These are phyloP conservation scores for Chaetomiaceae sp. DNA, from an alignment of 2,329 filamentous ascomycete genomes.

Conservation along the genomic window DNA sequence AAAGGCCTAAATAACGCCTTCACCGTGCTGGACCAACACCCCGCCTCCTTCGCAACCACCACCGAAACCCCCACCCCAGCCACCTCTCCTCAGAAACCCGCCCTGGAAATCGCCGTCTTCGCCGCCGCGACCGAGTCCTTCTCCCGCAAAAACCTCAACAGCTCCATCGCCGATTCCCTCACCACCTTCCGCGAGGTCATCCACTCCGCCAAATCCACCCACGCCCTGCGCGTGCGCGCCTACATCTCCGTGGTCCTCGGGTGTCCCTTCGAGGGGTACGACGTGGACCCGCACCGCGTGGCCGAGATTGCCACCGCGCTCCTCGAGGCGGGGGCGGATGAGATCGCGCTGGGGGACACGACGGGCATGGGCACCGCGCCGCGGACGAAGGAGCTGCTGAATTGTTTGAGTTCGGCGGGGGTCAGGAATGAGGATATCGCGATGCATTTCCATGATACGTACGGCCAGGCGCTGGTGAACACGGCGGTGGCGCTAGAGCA, in stretches of 20 bases:
- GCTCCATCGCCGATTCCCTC: slow-evolving; percentile 67
- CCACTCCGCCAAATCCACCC: slow-evolving; percentile 55
- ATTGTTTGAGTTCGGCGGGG: slow-evolving; percentile 58
- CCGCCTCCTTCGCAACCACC: slow-evolving; percentile 46
- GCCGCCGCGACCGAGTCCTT: slow-evolving; percentile 77
- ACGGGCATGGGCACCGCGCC: slow-evolving; percentile 85
- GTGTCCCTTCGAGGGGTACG: slow-evolving; percentile 67
- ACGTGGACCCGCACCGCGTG: slow-evolving; percentile 57
- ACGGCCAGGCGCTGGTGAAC: slow-evolving; percentile 79
- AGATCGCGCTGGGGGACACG: slow-evolving; percentile 85
- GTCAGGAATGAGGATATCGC: slow-evolving; percentile 66
- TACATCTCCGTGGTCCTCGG: slow-evolving; percentile 77
- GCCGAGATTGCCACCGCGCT: slow-evolving; percentile 62
- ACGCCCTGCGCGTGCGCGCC: slow-evolving; percentile 62
- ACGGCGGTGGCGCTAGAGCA: slow-evolving; percentile 69
- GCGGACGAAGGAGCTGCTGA: slow-evolving; percentile 57
- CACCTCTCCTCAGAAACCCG: slow-evolving; percentile 33
- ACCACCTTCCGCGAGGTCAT: slow-evolving; percentile 66
- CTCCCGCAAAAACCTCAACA: slow-evolving; percentile 76
- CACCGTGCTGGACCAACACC: slow-evolving; percentile 46
- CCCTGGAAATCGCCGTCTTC: slow-evolving; percentile 71
- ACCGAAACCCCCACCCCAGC: slow-evolving; percentile 22
- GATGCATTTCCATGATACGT: slow-evolving; percentile 86
- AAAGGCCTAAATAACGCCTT: slow-evolving; percentile 63
- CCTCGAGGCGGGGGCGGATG: slow-evolving; percentile 81